Evolutionary conservation across 306 rosid species (phyloP).

Genomic region (Quercus robur): DNA sequence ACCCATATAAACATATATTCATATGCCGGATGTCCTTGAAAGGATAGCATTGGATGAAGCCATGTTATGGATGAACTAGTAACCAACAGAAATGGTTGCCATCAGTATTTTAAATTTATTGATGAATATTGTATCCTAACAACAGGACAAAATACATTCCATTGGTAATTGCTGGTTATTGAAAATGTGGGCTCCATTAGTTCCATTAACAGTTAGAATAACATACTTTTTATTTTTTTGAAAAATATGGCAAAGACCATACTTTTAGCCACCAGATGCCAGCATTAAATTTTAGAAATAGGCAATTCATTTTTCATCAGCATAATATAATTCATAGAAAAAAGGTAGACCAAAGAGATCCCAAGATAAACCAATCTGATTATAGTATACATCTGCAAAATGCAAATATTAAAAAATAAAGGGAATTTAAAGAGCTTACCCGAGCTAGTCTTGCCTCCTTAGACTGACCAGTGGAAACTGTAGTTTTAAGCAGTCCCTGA

Average conservation of each 20-base stretch:
- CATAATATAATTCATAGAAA: not conserved
- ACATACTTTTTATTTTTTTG: too few relatives aligned
- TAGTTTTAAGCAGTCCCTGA: conserved; percentile 87
- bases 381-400: not conserved
- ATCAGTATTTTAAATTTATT: not conserved
- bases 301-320: not conserved
- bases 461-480: conserved; percentile 89
- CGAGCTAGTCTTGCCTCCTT: conserved; percentile 98
- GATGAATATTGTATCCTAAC: not conserved
- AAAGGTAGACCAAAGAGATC: not conserved
- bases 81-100: not conserved
- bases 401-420: not conserved
- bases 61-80: not conserved
- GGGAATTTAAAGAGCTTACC: conserved; percentile 47
- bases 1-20: not conserved
- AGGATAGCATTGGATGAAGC: not conserved
- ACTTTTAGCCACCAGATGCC: not conserved
- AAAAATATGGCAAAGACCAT: not conserved
- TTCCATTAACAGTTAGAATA: not conserved
- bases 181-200: not conserved
- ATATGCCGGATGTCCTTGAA: not conserved
- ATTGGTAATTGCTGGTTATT: not conserved
- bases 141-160: not conserved
- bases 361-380: not conserved
- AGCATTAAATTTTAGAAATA: not conserved